Conservation (phyloP, 495 filamentous ascomycete genomes). For the Corynascus novoguineensis region DNA sequence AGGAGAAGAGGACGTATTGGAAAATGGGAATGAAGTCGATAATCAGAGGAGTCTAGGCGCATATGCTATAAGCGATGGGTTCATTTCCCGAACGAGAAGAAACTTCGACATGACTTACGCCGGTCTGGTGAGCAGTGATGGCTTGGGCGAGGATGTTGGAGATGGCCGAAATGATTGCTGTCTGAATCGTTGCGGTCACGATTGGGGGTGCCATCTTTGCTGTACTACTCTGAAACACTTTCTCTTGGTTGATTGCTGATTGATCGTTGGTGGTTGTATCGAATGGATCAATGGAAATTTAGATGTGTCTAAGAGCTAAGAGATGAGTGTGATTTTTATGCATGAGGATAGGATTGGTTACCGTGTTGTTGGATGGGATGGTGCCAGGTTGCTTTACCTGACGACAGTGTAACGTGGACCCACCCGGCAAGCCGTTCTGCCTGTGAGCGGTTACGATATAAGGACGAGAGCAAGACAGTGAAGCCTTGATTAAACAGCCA, state of each 20-base stretch:
- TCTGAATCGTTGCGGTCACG: conserved; percentile 61
- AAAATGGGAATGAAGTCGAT: conserved; percentile 61
- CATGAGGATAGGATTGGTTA: not conserved
- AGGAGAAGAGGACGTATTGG: conserved; percentile 71
- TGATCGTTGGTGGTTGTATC: not conserved
- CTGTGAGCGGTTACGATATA: too few species aligned
- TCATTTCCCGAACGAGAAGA: not conserved
- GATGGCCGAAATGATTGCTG: conserved; percentile 61
- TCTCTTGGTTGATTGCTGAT: not conserved
- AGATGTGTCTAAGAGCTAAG: not conserved
- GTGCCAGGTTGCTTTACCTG: not conserved
- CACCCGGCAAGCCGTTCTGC: not conserved
- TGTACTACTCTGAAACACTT: too few species aligned
- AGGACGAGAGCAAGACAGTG: too few species aligned
- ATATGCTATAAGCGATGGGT: not conserved
- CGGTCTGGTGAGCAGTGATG: conserved; percentile 60
- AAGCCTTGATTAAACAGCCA: too few species aligned
- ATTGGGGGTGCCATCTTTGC: conserved; percentile 47
- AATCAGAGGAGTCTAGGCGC: conserved; percentile 41
- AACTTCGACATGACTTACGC: conserved; percentile 44
- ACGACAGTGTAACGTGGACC: conserved; percentile 1
- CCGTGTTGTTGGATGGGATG: not conserved
- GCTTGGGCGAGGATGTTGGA: conserved; percentile 81
- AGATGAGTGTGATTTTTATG: not conserved
- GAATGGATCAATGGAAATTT: not conserved